Evolutionary conservation across 768 basidiomycete genomes (phyloP), one percentile per base, ranked within the genome.

Genomic region (Suillus discolor): DNA sequence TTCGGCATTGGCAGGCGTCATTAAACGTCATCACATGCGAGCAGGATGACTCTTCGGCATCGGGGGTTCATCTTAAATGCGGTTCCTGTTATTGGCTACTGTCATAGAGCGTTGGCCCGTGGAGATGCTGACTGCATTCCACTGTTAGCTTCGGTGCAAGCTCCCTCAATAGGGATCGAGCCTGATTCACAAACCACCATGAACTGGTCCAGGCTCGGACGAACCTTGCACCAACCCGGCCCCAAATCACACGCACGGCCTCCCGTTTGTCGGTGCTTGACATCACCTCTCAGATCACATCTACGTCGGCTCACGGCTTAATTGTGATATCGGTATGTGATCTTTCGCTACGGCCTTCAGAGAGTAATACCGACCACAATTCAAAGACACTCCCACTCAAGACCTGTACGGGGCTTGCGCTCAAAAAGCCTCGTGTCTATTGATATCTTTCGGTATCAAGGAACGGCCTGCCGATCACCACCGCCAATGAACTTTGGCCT

Each of bases 11-110:
- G 7, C 16, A 28, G 25, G 57, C 25, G 39, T 60, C 39, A 41
- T 42, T 18, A 41, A 41, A 41, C 18, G 11, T 28, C 57, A 18
- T 41, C 25, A 18, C 39, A 57, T 15, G 57, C 36, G 36, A 59
- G 25, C 16, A 57, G 38, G 57, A 60, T 60, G 25, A 60, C 39
- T 25, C 57, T 20, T 60, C 39, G 41, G 59, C 28, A 28, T 60
- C 59, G 59, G 59, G 25, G 11, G 4, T 28, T 53, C 25, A 60
- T 42, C 41, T 12, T 42, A 42, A 41, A 60, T 28, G 13, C 18
- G 20, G 57, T 18, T 18, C 15, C 9, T 16, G 39, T 1, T 16
- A 59, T 59, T 39, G 57, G 57, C n/a, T 59, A 25, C 20, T 36
- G 23, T 38, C 8, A 23, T n/a, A n/a, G 15, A 57, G n/a, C 4